phyloP scores from a whole-genome alignment of 2,329 filamentous ascomycete species.

The Colletotrichum orchidophilum region DNA sequence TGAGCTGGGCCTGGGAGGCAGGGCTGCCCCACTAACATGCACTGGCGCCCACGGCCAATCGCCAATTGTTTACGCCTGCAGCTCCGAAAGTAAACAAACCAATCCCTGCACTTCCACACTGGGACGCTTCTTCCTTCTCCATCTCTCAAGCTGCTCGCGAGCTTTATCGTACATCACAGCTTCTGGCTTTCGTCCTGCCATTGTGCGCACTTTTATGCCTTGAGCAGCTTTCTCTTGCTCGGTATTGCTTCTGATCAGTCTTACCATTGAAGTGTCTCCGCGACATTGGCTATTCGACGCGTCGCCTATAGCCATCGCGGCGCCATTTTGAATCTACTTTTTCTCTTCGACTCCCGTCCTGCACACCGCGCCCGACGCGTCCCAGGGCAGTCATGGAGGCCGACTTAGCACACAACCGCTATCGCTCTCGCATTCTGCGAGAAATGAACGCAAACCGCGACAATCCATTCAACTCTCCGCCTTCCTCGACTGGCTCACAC shows the following conservation, averaged over 20 bases:
- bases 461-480: conserved; percentile 67
- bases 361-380: conserved; percentile 31
- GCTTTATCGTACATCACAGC: conserved; percentile 14
- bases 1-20: not conserved
- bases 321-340: conserved; percentile 20
- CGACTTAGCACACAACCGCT: conserved; percentile 49
- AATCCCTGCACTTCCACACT: conserved; percentile 26
- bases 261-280: conserved; percentile 11
- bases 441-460: conserved; percentile 63
- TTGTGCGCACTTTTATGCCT: conserved; percentile 27
- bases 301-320: conserved; percentile 9
- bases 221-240: conserved; percentile 28
- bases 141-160: not conserved
- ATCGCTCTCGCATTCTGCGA: conserved; percentile 59
- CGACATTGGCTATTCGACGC: conserved; percentile 11
- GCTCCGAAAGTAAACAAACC: conserved; percentile 33
- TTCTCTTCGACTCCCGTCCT: conserved; percentile 19
- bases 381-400: conserved; percentile 47
- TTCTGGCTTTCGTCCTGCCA: conserved; percentile 16
- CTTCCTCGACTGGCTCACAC: conserved; percentile 66
- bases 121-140: conserved; percentile 25
- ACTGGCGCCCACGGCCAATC: conserved; percentile 14
- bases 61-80: conserved; percentile 33
- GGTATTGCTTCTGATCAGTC: conserved; percentile 31
- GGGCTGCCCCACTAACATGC: conserved; percentile 25